phyloP scores from a whole-genome alignment of 2,329 filamentous ascomycete genomes.

The Trichoderma atrobrunneum region DNA sequence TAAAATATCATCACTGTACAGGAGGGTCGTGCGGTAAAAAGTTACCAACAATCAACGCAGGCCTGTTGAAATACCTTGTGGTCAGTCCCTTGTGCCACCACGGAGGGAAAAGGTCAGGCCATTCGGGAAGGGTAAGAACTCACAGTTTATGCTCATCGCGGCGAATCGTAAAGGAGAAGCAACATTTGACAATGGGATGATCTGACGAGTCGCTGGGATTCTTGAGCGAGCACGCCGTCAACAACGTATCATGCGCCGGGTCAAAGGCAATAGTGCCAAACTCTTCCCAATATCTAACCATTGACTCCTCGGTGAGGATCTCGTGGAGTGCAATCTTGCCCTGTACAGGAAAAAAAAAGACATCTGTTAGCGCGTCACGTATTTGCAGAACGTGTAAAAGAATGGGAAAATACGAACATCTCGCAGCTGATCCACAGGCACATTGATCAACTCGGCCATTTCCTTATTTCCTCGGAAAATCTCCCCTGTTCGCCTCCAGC shows the following conservation, averaged over 20 bases:
- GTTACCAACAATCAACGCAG: constrained; percentile 92
- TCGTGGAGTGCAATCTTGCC: constrained; percentile 94
- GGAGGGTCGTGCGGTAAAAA: constrained; percentile 81
- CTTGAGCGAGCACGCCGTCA: constrained; percentile 90
- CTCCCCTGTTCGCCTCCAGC: constrained; percentile 94
- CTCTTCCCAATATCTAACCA: constrained; percentile 98
- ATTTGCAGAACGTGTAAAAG: background rate
- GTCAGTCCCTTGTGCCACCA: background rate
- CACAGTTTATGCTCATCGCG: constrained; percentile 96
- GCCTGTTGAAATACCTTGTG: constrained; percentile 64
- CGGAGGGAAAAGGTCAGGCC: background rate
- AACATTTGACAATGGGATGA: constrained; percentile 79
- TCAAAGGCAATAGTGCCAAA: constrained; percentile 98
- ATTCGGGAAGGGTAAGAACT: constrained; percentile 38
- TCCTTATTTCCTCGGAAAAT: constrained; percentile 98
- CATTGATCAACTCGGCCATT: constrained; percentile 94
- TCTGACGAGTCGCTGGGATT: constrained; percentile 69
- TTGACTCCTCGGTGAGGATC: constrained; percentile 89
- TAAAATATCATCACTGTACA: background rate
- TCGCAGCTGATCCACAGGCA: constrained; percentile 84
- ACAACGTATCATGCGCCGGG: constrained; percentile 84
- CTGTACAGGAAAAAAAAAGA: constrained; percentile 43
- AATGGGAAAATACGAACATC: constrained; percentile 62
- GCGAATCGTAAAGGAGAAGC: constrained; percentile 95
- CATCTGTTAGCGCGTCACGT: background rate